These are phyloP conservation scores for Dimocarpus longan DNA, from an alignment of 345 rosid genomes.

Conservation along the genomic window DNA sequence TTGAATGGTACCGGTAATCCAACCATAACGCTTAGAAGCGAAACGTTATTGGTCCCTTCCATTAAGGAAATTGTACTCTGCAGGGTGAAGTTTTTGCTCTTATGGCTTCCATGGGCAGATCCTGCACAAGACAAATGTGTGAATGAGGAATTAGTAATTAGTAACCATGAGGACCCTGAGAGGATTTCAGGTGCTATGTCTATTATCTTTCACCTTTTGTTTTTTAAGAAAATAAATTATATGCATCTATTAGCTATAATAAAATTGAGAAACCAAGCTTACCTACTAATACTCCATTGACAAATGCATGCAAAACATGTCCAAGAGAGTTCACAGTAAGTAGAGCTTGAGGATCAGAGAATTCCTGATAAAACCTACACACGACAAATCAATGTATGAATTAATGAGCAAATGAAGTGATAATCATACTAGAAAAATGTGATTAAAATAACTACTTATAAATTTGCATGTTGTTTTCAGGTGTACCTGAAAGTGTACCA, in stretches of 20 bases:
- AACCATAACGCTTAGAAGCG: slow-evolving; percentile 50
- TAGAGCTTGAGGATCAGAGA: neutral
- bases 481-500: slow-evolving; percentile 21
- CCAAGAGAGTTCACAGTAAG: slow-evolving; percentile 12
- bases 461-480: too few relatives aligned
- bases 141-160: too few relatives aligned
- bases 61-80: slow-evolving; percentile 17
- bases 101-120: slow-evolving; percentile 22
- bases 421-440: too few relatives aligned
- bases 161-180: too few relatives aligned
- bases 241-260: too few relatives aligned
- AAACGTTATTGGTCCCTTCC: slow-evolving; percentile 43
- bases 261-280: neutral
- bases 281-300: slow-evolving; percentile 12
- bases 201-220: too few relatives aligned
- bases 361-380: neutral
- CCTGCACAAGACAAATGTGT: neutral
- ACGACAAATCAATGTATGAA: neutral
- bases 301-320: slow-evolving; percentile 17
- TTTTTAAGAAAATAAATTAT: too few relatives aligned
- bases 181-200: too few relatives aligned
- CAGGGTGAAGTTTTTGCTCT: slow-evolving; percentile 18
- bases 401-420: too few relatives aligned
- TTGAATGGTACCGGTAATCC: slow-evolving; percentile 53
- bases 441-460: too few relatives aligned